These are phyloP conservation scores for Amborella trichopoda DNA, from an alignment of 164 flowering plant species.

Conservation along the genomic window DNA sequence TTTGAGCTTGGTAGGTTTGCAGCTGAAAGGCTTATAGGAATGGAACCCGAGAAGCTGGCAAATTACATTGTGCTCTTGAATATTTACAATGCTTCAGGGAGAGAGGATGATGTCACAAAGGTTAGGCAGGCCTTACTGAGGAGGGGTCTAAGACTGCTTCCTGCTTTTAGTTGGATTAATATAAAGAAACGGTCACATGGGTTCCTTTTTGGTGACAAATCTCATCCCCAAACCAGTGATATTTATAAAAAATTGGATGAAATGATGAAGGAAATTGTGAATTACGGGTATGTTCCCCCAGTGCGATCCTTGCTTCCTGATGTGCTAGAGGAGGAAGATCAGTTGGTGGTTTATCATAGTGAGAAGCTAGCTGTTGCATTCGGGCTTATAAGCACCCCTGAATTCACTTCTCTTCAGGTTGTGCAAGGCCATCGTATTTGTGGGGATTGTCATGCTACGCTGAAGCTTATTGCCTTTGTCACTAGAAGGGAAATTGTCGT, in stretches of 20 bases:
- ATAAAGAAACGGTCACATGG: slow-evolving; percentile 35
- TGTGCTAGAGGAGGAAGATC: slow-evolving; percentile 56
- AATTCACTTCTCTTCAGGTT: slow-evolving; percentile 41
- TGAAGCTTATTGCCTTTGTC: slow-evolving; percentile 48
- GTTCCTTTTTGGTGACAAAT: slow-evolving; percentile 53
- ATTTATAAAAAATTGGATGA: slow-evolving; percentile 37
- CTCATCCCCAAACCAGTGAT: slow-evolving; percentile 31
- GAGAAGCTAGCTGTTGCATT: slow-evolving; percentile 70
- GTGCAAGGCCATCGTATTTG: slow-evolving; percentile 75
- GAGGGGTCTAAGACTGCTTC: slow-evolving; percentile 57
- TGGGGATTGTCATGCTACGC: slow-evolving; percentile 50
- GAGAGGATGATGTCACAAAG: slow-evolving; percentile 45
- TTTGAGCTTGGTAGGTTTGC: slow-evolving; percentile 72
- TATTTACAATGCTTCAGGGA: slow-evolving; percentile 49
- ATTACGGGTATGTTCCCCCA: slow-evolving; percentile 40
- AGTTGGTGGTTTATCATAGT: slow-evolving; percentile 35
- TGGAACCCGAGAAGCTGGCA: slow-evolving; percentile 67
- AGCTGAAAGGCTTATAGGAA: slow-evolving; percentile 62
- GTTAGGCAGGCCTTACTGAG: slow-evolving; percentile 41
- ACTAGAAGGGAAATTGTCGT: slow-evolving; percentile 44
- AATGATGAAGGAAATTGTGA: slow-evolving; percentile 42
- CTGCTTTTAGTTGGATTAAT: slow-evolving; percentile 73
- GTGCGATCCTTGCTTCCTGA: slow-evolving; percentile 54
- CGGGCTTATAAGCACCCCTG: slow-evolving; percentile 48
- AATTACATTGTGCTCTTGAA: slow-evolving; percentile 68